Base-by-base conservation (phyloP, 352 stramenopile species). In the Phytopythium delawarense region DNA sequence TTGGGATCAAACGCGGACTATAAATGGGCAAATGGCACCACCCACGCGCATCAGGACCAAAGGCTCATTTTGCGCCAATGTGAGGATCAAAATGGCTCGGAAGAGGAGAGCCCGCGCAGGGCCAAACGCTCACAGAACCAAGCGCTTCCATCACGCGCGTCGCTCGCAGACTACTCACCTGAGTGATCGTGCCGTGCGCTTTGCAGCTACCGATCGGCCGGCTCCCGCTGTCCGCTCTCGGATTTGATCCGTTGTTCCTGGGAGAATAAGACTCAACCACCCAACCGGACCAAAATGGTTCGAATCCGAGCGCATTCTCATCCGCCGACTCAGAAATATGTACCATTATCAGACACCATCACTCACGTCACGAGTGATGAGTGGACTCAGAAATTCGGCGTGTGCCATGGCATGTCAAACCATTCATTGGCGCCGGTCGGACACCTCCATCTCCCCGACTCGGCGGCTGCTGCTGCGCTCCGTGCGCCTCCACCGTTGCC, bases 21-120 rank as follows among this genome's bases (percentile, higher is more conserved):
- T 48, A 37, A 52, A 54, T 54, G 48, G 48, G 48, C 13, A 35
- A 54, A 37, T 54, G 48, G 48, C 46, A 52, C 46, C 8, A 34
- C 18, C 9, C 45, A 21, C 13, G 25, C 25, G 25, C 25, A 15
- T 54, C 48, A 54, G 48, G 48, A 54, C 48, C 48, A 54, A 54
- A 54, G 25, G 34, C 15, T 21, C 48, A 54, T 37, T 53, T 53
- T 53, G 46, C 11, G 46, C n/a, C 23, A 8, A 2, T 32, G n/a
- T 9, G 2, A 0, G 30, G 11, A 16, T 2, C 45, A 32, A 51
- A 51, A 25, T 48, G 42, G 42, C 4, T 12, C 42, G 12, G 20
- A 20, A 48, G 0, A 12, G 18, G 42, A 8, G 20, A 23, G 18
- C 18, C 6, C 3, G 25, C 7, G 34, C 34, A 39, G 25, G 25